A percentile compares a stretch with the other conserved stretches of the same genome.
Evolutionary conservation across 2,329 filamentous ascomycete species (phyloP).

Genomic region (Aaosphaeria arxii): DNA sequence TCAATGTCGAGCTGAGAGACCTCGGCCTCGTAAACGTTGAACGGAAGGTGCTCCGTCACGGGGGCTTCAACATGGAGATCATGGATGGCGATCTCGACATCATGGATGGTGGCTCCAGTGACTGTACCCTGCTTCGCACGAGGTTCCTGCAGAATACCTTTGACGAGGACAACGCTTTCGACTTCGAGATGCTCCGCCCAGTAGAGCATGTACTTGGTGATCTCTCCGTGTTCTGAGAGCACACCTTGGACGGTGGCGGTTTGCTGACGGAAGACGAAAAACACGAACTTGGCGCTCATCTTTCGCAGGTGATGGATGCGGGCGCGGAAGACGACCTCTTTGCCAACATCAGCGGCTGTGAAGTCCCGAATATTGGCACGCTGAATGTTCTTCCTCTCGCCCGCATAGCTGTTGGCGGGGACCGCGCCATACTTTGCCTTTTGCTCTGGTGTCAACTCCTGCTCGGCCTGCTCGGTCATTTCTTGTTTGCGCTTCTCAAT

Average conservation of each 20-base stretch:
- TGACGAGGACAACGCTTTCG: conserved; percentile 76
- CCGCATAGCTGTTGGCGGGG: conserved; percentile 58
- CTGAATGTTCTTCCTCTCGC: conserved; percentile 46
- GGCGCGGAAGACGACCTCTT: conserved; percentile 65
- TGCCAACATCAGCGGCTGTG: conserved; percentile 51
- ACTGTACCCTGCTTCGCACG: conserved; percentile 65
- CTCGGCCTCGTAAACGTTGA: conserved; percentile 69
- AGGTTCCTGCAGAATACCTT: conserved; percentile 69
- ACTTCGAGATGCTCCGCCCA: conserved; percentile 81
- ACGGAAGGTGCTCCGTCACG: conserved; percentile 62
- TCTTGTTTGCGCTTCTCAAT: conserved; percentile 47
- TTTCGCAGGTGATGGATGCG: conserved; percentile 76
- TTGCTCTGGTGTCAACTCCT: conserved; percentile 58
- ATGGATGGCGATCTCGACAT: conserved; percentile 72
- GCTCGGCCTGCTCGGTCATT: conserved; percentile 46
- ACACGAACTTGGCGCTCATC: conserved; percentile 78
- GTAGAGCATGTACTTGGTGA: conserved; percentile 74
- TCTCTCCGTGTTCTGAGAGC: conserved; percentile 59
- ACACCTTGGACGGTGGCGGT: conserved; percentile 82
- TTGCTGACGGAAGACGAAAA: conserved; percentile 83
- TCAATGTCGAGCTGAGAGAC: conserved; percentile 57
- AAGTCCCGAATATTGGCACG: conserved; percentile 53
- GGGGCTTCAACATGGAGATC: conserved; percentile 61
- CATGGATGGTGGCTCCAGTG: conserved; percentile 70
- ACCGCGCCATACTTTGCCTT: conserved; percentile 57